These are phyloP conservation scores for Calonectria ilicicola DNA, from an alignment of 2,329 filamentous ascomycete genomes.

Conservation along the genomic window DNA sequence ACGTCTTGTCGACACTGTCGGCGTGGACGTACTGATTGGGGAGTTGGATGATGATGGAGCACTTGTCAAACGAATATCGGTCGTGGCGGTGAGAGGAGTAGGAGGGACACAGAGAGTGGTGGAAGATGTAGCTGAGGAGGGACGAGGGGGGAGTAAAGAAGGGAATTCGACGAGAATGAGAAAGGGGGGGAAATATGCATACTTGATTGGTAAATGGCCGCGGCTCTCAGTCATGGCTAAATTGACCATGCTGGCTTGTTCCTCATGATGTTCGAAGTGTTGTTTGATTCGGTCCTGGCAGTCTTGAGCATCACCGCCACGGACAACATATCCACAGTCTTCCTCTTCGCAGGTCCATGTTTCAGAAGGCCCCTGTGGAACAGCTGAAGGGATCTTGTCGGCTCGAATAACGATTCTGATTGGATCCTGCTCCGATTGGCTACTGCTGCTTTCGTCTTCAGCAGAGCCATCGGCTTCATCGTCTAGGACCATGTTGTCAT, in stretches of 20 bases:
- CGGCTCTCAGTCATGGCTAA: constrained; percentile 69
- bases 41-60: not conserved
- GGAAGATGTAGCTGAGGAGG: constrained; percentile 8
- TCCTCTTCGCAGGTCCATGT: constrained; percentile 76
- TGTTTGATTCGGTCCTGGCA: constrained; percentile 68
- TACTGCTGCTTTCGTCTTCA: constrained; percentile 35
- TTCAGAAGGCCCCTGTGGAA: constrained; percentile 67
- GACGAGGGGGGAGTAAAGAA: constrained; percentile 19
- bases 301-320: constrained; percentile 67
- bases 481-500: constrained; percentile 45
- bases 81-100: not conserved
- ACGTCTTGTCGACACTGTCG: constrained; percentile 31
- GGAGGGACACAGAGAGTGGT: not conserved
- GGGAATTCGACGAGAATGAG: constrained; percentile 46
- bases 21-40: constrained; percentile 20
- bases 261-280: constrained; percentile 72
- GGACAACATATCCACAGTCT: constrained; percentile 73
- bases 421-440: constrained; percentile 36
- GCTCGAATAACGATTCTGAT: constrained; percentile 61
- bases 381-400: constrained; percentile 61
- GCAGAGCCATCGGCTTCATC: constrained; percentile 28
- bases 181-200: constrained; percentile 54
- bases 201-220: constrained; percentile 69
- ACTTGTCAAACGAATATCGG: not conserved
- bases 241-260: constrained; percentile 62